Conservation (phyloP, 441 rosid species). For the Gossypium gossypioides region DNA sequence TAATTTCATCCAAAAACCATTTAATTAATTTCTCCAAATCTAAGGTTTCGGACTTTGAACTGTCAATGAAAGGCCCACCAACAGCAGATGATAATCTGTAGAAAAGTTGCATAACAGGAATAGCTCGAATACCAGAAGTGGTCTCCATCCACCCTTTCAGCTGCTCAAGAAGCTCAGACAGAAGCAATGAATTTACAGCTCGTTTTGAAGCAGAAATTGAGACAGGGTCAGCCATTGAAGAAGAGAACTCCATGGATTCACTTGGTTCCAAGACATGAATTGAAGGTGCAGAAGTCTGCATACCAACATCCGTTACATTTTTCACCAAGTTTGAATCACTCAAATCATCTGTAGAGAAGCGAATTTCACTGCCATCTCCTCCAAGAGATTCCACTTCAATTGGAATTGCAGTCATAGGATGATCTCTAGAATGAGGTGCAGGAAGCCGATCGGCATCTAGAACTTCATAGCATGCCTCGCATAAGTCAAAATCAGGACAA, state of each 20-base stretch:
- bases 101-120: slow-evolving; percentile 96
- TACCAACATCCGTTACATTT: slow-evolving; percentile 34
- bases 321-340: slow-evolving; percentile 57
- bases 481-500: slow-evolving; percentile 98
- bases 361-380: slow-evolving; percentile 77
- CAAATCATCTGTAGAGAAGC: slow-evolving; percentile 67
- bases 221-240: slow-evolving; percentile 64
- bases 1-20: slow-evolving; percentile 91
- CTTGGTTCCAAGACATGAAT: slow-evolving; percentile 90
- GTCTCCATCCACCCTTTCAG: slow-evolving; percentile 95
- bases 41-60: slow-evolving; percentile 72
- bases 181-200: slow-evolving; percentile 91
- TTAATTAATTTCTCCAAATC: slow-evolving; percentile 79
- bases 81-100: slow-evolving; percentile 96
- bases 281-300: slow-evolving; percentile 70
- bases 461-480: slow-evolving; percentile 95
- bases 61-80: slow-evolving; percentile 94
- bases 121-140: slow-evolving; percentile 80
- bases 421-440: slow-evolving; percentile 93
- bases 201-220: slow-evolving; percentile 95
- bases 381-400: slow-evolving; percentile 91
- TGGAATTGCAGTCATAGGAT: slow-evolving; percentile 94
- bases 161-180: slow-evolving; percentile 87
- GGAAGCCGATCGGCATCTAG: slow-evolving; percentile 85
- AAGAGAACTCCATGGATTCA: slow-evolving; percentile 80